Conservation (phyloP, 257 asterid genomes). For the Fraxinus excelsior region DNA sequence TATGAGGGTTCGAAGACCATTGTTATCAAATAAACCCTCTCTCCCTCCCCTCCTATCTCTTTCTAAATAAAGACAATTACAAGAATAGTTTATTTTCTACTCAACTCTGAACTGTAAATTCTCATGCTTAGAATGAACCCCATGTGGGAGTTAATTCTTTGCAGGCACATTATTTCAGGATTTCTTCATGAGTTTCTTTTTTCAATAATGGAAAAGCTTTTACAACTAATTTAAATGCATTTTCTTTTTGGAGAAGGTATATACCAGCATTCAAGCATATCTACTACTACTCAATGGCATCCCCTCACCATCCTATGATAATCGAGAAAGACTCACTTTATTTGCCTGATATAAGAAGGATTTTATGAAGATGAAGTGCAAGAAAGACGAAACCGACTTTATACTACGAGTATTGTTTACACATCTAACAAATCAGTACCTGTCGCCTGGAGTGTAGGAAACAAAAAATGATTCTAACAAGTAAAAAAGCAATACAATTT, state of each 20-base stretch:
- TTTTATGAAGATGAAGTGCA: neutral
- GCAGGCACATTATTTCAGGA: neutral
- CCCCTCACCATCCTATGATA: neutral
- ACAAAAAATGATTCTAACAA: neutral
- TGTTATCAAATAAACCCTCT: too few relatives aligned
- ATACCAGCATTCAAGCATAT: constrained; percentile 3
- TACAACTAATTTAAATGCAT: neutral
- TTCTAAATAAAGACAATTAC: neutral
- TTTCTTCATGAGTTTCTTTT: neutral
- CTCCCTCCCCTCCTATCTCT: neutral
- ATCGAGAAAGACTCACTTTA: neutral
- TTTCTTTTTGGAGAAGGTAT: neutral
- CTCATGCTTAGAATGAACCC: neutral
- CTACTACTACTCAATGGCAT: neutral
- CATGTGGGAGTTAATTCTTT: constrained; percentile 5
- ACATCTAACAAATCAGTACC: neutral
- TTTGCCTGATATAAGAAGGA: neutral
- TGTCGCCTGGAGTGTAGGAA: neutral
- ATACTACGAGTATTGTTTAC: too few relatives aligned
- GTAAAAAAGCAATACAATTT: too few relatives aligned
- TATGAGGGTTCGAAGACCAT: too few relatives aligned
- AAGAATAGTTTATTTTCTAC: neutral
- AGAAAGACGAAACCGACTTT: neutral
- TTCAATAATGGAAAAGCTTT: neutral
- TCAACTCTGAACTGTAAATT: neutral